phyloP scores from a whole-genome alignment of 257 asterid species.

The Plectranthus barbatus region DNA sequence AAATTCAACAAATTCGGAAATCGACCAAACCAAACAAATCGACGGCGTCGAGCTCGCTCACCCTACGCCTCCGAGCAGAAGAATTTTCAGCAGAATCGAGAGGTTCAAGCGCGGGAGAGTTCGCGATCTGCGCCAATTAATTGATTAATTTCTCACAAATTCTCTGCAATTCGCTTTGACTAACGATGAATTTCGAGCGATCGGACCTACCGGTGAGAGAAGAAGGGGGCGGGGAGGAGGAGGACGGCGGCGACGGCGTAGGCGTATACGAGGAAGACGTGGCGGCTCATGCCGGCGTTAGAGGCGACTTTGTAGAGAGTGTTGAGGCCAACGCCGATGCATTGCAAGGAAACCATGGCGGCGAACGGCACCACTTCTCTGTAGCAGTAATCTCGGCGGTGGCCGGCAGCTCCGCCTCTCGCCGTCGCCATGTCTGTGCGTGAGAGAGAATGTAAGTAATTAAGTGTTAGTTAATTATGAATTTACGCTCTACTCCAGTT shows the following conservation, averaged over 20 bases:
- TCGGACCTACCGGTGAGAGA: constrained; percentile 31
- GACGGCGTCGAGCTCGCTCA: constrained; percentile 12
- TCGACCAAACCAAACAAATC: not conserved
- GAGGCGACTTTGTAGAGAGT: constrained; percentile 77
- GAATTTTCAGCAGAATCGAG: constrained; percentile 44
- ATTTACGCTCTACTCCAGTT: no score
- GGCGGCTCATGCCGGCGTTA: constrained; percentile 56
- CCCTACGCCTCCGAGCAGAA: constrained; percentile 75
- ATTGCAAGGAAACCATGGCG: constrained; percentile 58
- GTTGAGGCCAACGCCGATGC: constrained; percentile 67
- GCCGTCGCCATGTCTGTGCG: constrained; percentile 12
- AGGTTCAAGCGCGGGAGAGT: constrained; percentile 45
- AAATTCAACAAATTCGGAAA: not conserved
- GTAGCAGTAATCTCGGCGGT: constrained; percentile 25
- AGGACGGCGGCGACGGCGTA: constrained; percentile 62
- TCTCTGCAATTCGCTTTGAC: not conserved
- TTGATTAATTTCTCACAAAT: not conserved
- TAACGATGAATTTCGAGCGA: not conserved
- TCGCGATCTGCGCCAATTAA: constrained; percentile 39
- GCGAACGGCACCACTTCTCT: constrained; percentile 51
- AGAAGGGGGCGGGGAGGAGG: constrained; percentile 61
- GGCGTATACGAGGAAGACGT: constrained; percentile 70
- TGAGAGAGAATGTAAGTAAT: not conserved
- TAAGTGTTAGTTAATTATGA: no score
- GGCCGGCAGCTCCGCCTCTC: constrained; percentile 10